Evolutionary conservation across 2,329 filamentous ascomycete genomes (phyloP), one percentile per base, ranked within the genome.

Genomic region (Alternaria burnsii): DNA sequence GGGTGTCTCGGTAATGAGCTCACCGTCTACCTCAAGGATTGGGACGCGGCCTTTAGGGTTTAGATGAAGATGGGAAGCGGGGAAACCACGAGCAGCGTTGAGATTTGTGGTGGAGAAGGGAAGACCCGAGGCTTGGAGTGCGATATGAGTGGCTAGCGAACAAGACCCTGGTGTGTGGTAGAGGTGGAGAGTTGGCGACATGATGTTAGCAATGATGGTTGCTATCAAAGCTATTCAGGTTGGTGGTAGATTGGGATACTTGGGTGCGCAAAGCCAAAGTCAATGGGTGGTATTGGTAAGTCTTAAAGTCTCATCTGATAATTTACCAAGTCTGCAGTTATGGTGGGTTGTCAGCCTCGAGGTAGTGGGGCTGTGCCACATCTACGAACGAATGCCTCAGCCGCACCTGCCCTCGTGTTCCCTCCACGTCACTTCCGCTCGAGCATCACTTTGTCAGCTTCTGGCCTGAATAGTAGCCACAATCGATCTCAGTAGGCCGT

Each of bases 41-140:
- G 70, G 70, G 8, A 72, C 66, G n/a, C 65, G 61, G 5, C 55
- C 59, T 56, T 72, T 72, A 8, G 68, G 63, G 26, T 70, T 72
- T 44, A 71, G 51, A 34, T 66, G 58, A 7, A 61, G 20, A 18
- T 66, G 47, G 4, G 62, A 55, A 3, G 36, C 46, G 5, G 61
- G 67, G 46, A 66, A 70, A 20, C 66, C 56, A 7, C 46, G 30
- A 6, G 55, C 14, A 12, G 56, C 46, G 22, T 56, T 36, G 52
- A 69, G 52, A 9, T 58, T 38, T 14, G 59, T 63, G 40, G 52
- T 63, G 1, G 40, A 58, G 58, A 66, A 68, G 16, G 30, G 10
- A 18, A 68, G 47, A 12, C 51, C 50, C 28, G 62, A 38, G 54
- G 67, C 66, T n/a, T 38, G 53, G 30, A 72, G 62, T 14, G 68